These are phyloP conservation scores for Pseudogymnoascus sp. DNA, from an alignment of 2,329 filamentous ascomycete genomes.

Conservation along the genomic window DNA sequence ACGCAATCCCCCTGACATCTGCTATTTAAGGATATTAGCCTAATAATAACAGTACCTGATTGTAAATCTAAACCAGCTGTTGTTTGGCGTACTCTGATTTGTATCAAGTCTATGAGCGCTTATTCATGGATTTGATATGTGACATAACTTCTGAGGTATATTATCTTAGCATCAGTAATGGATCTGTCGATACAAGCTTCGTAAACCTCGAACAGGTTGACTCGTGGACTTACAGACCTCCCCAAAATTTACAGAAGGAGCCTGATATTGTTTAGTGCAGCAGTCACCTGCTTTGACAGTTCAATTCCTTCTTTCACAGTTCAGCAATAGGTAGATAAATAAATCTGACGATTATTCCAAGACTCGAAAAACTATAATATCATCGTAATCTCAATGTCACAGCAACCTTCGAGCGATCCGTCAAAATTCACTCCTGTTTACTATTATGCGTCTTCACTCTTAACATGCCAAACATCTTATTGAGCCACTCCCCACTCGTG, in stretches of 20 bases:
- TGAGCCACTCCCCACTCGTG: too few species aligned
- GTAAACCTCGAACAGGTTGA: background rate
- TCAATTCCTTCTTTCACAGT: too few species aligned
- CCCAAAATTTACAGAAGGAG: background rate
- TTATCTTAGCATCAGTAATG: background rate
- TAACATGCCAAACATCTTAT: too few species aligned
- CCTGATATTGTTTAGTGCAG: too few species aligned
- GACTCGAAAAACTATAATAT: too few species aligned
- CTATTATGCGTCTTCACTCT: too few species aligned
- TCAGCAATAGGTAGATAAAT: too few species aligned
- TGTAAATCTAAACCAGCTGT: background rate
- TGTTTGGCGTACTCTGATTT: background rate
- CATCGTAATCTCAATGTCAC: too few species aligned
- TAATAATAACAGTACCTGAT: background rate
- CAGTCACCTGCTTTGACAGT: too few species aligned
- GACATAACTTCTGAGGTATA: background rate
- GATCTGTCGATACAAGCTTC: background rate
- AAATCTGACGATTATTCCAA: too few species aligned
- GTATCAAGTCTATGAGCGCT: background rate
- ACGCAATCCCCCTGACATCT: background rate
- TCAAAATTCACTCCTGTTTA: too few species aligned
- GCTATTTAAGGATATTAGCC: conserved; percentile 18
- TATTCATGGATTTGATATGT: background rate
- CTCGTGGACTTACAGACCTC: background rate
- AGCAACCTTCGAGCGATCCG: too few species aligned